Conservation (phyloP, 2,329 filamentous ascomycete genomes). For the Aspergillus jensenii region DNA sequence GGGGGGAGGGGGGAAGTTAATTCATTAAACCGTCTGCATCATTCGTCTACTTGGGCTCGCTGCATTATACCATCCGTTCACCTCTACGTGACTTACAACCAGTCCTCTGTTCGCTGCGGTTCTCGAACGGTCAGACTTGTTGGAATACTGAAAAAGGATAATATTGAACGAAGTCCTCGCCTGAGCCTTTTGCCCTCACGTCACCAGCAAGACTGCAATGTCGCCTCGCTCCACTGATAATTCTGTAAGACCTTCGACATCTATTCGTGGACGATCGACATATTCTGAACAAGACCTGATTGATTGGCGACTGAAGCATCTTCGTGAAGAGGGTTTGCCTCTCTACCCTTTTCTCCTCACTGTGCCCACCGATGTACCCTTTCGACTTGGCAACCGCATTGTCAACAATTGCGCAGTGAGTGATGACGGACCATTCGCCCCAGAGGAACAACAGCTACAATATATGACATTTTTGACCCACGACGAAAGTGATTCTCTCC, state of each 20-base stretch:
- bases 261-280: constrained; percentile 19
- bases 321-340: constrained; percentile 45
- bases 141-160: background rate
- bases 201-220: constrained; percentile 36
- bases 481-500: constrained; percentile 54
- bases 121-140: background rate
- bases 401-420: constrained; percentile 49
- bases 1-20: constrained; percentile 11
- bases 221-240: constrained; percentile 32
- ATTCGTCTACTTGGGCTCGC: background rate
- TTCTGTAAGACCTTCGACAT: constrained; percentile 25
- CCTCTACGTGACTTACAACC: background rate
- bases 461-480: constrained; percentile 63
- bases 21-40: background rate
- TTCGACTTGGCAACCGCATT: constrained; percentile 42
- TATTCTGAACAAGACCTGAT: constrained; percentile 30
- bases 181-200: background rate
- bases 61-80: background rate
- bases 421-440: constrained; percentile 53
- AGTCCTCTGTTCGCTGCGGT: background rate
- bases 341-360: constrained; percentile 48
- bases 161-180: background rate
- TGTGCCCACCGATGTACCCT: constrained; percentile 48
- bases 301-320: constrained; percentile 38
- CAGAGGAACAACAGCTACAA: constrained; percentile 58